Evolutionary conservation across 2,329 filamentous ascomycete genomes (phyloP).

Genomic region (Aspergillus brasiliensis): DNA sequence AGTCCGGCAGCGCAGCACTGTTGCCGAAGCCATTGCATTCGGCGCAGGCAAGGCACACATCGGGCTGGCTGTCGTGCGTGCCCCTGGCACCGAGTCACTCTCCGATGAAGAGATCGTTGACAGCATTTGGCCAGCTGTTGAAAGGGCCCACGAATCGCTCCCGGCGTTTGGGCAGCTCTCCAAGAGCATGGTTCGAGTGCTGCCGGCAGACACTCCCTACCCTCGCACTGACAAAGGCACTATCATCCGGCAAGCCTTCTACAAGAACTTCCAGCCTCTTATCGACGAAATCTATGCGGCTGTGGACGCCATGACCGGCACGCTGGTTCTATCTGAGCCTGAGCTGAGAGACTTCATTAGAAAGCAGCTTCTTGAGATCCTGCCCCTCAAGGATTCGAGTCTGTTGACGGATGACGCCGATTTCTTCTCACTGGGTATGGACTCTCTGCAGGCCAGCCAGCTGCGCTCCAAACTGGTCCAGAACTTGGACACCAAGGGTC

Average conservation of each 20-base stretch:
- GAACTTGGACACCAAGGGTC: conserved; percentile 52
- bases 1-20: conserved; percentile 54
- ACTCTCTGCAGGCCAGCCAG: conserved; percentile 61
- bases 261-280: conserved; percentile 48
- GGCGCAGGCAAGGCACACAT: conserved; percentile 56
- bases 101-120: conserved; percentile 51
- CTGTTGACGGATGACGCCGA: conserved; percentile 49
- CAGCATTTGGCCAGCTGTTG: conserved; percentile 53
- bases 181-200: conserved; percentile 55
- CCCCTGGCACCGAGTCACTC: conserved; percentile 47
- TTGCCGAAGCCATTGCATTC: conserved; percentile 61
- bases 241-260: conserved; percentile 55
- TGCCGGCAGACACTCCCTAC: conserved; percentile 50
- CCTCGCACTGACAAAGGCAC: conserved; percentile 60
- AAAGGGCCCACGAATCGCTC: conserved; percentile 53
- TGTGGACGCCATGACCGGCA: conserved; percentile 24
- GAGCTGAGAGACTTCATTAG: conserved; percentile 41
- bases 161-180: conserved; percentile 58
- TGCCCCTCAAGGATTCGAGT: conserved; percentile 23
- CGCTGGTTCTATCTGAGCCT: conserved; percentile 22
- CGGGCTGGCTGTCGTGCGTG: conserved; percentile 57
- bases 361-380: conserved; percentile 28
- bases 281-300: conserved; percentile 50
- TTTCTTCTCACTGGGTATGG: conserved; percentile 61
- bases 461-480: conserved; percentile 56